These are phyloP conservation scores for Malus fusca DNA, from an alignment of 306 rosid species.

Conservation along the genomic window DNA sequence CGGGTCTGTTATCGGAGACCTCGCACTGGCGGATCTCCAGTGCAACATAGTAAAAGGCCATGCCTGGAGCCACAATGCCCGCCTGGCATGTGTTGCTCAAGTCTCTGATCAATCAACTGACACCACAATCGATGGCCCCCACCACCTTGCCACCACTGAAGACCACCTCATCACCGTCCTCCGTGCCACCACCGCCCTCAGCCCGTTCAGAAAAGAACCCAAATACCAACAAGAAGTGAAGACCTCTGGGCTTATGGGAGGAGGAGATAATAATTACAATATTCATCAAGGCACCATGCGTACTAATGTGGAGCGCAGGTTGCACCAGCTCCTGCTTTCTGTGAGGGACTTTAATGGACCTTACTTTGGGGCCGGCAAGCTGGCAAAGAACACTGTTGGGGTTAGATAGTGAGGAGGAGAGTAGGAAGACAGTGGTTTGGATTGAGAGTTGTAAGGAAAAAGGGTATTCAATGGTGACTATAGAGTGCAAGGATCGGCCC, in stretches of 20 bases:
- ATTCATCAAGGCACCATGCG: conserved; percentile 25
- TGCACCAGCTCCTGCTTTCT: conserved; percentile 62
- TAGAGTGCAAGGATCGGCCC: conserved; percentile 58
- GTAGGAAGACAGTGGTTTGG: conserved; percentile 30
- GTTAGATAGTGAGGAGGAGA: conserved; percentile 14
- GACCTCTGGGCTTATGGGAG: conserved; percentile 30
- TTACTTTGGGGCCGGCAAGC: not conserved
- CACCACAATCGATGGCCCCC: conserved; percentile 41
- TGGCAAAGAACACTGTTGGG: not conserved
- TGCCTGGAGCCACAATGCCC: conserved; percentile 64
- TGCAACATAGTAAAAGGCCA: conserved; percentile 64
- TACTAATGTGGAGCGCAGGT: conserved; percentile 49
- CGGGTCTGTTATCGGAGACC: conserved; percentile 62
- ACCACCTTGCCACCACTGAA: conserved; percentile 40
- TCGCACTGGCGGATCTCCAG: conserved; percentile 54
- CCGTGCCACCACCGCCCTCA: conserved; percentile 27
- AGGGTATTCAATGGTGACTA: conserved; percentile 46
- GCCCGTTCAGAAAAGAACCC: not conserved
- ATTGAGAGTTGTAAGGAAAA: conserved; percentile 57
- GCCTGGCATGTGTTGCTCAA: conserved; percentile 55
- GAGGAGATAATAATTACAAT: not conserved
- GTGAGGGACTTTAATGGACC: conserved; percentile 44
- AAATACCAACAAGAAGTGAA: conserved; percentile 29
- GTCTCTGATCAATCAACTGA: conserved; percentile 54
- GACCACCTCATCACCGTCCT: conserved; percentile 50